A percentile compares a stretch with the other conserved stretches of the same genome.
phyloP scores from a whole-genome alignment of 1,284 basidiomycete genomes.

The Ceratobasidium papillatum region DNA sequence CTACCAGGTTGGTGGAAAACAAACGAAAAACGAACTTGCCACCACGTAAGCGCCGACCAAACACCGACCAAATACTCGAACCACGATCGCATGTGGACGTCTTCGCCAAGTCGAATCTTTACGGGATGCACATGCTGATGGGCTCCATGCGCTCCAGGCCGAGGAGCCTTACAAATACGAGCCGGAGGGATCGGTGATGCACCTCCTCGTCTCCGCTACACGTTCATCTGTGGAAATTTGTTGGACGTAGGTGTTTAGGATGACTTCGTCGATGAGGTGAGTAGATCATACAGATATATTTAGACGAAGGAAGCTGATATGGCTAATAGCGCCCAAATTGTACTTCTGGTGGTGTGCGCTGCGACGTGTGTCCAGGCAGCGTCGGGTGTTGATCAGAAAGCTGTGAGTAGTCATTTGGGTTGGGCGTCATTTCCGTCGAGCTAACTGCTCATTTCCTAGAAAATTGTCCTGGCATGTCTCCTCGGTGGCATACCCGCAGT shows the following conservation, averaged over 20 bases:
- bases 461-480: constrained; percentile 37
- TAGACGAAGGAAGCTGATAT: neutral
- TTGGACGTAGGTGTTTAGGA: neutral
- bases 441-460: constrained; percentile 1
- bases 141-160: constrained; percentile 23
- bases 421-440: neutral
- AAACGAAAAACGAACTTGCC: neutral
- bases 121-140: constrained; percentile 36
- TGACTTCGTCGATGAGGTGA: constrained; percentile 17
- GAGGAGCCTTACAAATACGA: constrained; percentile 24
- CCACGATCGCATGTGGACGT: constrained; percentile 30
- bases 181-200: neutral
- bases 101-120: constrained; percentile 15
- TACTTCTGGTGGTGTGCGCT: constrained; percentile 22
- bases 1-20: too few relatives aligned
- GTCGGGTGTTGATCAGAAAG: constrained; percentile 2
- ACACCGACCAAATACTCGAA: neutral
- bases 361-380: constrained; percentile 32
- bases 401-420: neutral
- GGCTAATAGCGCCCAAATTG: neutral
- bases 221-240: constrained; percentile 10
- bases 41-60: neutral
- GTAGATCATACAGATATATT: neutral
- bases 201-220: neutral
- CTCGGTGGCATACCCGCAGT: constrained; percentile 35